phyloP scores from a whole-genome alignment of 805 yeast species.

The Candida maltosa region DNA sequence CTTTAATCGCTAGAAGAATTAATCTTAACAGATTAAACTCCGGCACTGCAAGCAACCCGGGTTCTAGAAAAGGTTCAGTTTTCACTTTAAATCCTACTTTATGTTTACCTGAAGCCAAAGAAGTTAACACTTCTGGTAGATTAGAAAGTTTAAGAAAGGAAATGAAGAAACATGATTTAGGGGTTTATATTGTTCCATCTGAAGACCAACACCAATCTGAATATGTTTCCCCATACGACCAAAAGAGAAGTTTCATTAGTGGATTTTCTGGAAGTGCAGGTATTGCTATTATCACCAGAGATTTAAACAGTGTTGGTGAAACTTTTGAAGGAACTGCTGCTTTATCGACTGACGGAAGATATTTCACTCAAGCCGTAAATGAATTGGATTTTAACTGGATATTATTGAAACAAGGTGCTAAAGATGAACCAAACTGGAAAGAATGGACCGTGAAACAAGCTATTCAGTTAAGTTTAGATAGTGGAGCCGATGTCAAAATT shows the following conservation, averaged over 20 bases:
- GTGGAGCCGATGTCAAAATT: conserved; percentile 33
- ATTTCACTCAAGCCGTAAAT: conserved; percentile 55
- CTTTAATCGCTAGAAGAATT: conserved; percentile 46
- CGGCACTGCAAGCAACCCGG: conserved; percentile 19
- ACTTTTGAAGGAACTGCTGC: conserved; percentile 53
- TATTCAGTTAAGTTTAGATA: conserved; percentile 45
- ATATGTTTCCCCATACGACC: conserved; percentile 52
- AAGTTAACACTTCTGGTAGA: conserved; percentile 62
- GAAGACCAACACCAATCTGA: conserved; percentile 68
- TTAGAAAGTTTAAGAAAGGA: conserved; percentile 57
- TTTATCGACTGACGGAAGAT: conserved; percentile 59
- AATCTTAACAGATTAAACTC: conserved; percentile 22
- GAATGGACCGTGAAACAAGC: conserved; percentile 56
- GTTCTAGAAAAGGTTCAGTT: conserved; percentile 38
- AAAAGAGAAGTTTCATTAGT: conserved; percentile 52
- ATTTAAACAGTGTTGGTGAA: conserved; percentile 46
- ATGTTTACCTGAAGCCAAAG: conserved; percentile 41
- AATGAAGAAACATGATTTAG: conserved; percentile 46
- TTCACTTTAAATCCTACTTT: conserved; percentile 40
- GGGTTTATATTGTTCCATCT: conserved; percentile 56
- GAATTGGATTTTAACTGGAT: conserved; percentile 62
- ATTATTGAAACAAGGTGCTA: conserved; percentile 50
- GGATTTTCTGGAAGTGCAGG: conserved; percentile 66
- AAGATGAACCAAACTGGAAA: conserved; percentile 53
- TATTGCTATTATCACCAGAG: conserved; percentile 55